A percentile compares a stretch with the other conserved stretches of the same genome.
Conservation (phyloP, 805 yeast genomes). For the Lipomyces starkeyi region DNA sequence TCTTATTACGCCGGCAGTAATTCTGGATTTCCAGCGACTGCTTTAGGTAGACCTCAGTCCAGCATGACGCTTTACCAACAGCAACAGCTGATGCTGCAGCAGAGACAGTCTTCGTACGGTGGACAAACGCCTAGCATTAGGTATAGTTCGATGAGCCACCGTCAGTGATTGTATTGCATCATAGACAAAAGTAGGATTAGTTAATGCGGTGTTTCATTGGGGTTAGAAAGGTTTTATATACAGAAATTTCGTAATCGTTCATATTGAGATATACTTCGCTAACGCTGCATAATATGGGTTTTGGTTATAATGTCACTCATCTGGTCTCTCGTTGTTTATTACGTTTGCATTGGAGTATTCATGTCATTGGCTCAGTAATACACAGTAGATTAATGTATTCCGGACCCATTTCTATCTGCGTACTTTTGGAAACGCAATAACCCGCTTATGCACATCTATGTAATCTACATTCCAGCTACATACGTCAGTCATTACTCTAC, state of each 20-base stretch:
- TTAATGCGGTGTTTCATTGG: not conserved
- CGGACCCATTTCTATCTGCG: not conserved
- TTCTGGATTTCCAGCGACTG: not conserved
- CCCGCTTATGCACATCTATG: no score
- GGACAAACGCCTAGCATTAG: not conserved
- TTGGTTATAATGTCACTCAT: constrained; percentile 1
- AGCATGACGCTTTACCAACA: constrained; percentile 23
- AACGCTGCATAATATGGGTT: not conserved
- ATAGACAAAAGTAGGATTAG: not conserved
- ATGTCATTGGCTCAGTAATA: not conserved
- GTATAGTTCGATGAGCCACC: not conserved
- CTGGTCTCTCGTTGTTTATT: not conserved
- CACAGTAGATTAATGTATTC: not conserved
- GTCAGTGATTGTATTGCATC: not conserved
- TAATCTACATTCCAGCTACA: no score
- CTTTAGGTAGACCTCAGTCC: constrained; percentile 8
- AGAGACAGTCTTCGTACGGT: constrained; percentile 4
- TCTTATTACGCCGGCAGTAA: constrained; percentile 7
- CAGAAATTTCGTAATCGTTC: not conserved
- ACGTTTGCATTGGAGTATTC: not conserved
- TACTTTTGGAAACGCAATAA: no score
- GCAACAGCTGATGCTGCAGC: constrained; percentile 18
- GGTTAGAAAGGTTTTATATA: not conserved
- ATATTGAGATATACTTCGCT: not conserved
- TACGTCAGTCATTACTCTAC: not conserved